Percentiles rank a stretch among this genome's conserved stretches.
Evolutionary conservation across 352 stramenopile genomes (phyloP).

Genomic region (Phytophthora chlamydospora): DNA sequence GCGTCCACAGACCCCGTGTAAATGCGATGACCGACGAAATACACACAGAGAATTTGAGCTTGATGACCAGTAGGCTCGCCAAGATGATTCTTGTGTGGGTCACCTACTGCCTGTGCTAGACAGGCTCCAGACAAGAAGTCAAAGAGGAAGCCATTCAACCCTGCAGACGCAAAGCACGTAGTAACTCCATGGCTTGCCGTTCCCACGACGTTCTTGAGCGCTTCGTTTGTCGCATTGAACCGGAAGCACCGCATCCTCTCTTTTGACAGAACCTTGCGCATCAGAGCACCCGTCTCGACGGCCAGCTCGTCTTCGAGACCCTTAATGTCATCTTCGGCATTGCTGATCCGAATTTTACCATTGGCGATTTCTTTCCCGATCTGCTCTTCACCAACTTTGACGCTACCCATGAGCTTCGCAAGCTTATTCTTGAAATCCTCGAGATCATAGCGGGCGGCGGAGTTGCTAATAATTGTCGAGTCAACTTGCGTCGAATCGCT

Average conservation of each 20-base stretch:
- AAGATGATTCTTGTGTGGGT: conserved; percentile 67
- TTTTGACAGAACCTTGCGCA: conserved; percentile 73
- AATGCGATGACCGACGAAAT: conserved; percentile 60
- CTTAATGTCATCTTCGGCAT: conserved; percentile 70
- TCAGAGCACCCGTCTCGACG: conserved; percentile 72
- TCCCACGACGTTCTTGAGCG: conserved; percentile 74
- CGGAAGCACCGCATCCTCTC: conserved; percentile 73
- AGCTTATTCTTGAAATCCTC: conserved; percentile 84
- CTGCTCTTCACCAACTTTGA: conserved; percentile 63
- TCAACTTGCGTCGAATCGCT: conserved; percentile 75
- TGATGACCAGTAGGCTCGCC: conserved; percentile 67
- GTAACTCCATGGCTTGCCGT: conserved; percentile 69
- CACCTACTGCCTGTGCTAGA: conserved; percentile 64
- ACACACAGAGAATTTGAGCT: conserved; percentile 70
- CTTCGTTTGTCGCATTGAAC: conserved; percentile 77
- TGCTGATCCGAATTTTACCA: conserved; percentile 65
- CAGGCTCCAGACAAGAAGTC: conserved; percentile 74
- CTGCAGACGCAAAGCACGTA: conserved; percentile 61
- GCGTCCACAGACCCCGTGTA: conserved; percentile 78
- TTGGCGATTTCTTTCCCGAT: conserved; percentile 70
- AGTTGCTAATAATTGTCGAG: conserved; percentile 64
- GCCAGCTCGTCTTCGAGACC: conserved; percentile 68
- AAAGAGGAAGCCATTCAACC: conserved; percentile 58
- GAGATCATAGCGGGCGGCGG: conserved; percentile 67
- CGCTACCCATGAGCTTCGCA: conserved; percentile 63